Evolutionary conservation across 2,329 filamentous ascomycete genomes (phyloP).

Genomic region (Raffaelea ambrosiae): DNA sequence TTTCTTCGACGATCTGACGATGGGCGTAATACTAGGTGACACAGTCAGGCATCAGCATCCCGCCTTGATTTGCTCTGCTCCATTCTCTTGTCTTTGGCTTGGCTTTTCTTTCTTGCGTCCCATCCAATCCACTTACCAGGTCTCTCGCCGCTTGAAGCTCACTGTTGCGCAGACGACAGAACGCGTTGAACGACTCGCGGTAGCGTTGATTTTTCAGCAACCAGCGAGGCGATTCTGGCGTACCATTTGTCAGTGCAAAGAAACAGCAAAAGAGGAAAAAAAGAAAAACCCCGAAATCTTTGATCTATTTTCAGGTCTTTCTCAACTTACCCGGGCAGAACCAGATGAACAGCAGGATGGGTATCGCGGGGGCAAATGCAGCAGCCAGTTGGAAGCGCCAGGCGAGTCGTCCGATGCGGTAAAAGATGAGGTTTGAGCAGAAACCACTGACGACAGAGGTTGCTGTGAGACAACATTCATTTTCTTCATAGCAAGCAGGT

Average conservation of each 20-base stretch:
- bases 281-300: no score
- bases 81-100: no score
- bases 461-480: slow-evolving; percentile 45
- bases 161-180: slow-evolving; percentile 48
- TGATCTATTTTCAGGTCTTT: no score
- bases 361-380: slow-evolving; percentile 56
- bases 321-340: slow-evolving; percentile 51
- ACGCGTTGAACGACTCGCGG: slow-evolving; percentile 44
- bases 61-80: no score
- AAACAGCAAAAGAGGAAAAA: background rate
- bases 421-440: slow-evolving; percentile 55
- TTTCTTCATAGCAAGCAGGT: slow-evolving; percentile 42
- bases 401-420: slow-evolving; percentile 43
- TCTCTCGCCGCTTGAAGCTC: slow-evolving; percentile 54
- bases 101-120: no score
- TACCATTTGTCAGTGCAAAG: no score
- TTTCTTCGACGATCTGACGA: slow-evolving; percentile 37
- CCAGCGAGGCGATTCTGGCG: slow-evolving; percentile 48
- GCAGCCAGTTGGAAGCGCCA: slow-evolving; percentile 58
- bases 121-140: no score
- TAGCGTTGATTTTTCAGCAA: slow-evolving; percentile 53
- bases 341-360: slow-evolving; percentile 47
- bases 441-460: slow-evolving; percentile 54
- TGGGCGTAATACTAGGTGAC: slow-evolving; percentile 58
- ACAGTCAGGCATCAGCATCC: no score